These are phyloP conservation scores for Alternaria rosae DNA, from an alignment of 2,329 filamentous ascomycete genomes.

Conservation along the genomic window DNA sequence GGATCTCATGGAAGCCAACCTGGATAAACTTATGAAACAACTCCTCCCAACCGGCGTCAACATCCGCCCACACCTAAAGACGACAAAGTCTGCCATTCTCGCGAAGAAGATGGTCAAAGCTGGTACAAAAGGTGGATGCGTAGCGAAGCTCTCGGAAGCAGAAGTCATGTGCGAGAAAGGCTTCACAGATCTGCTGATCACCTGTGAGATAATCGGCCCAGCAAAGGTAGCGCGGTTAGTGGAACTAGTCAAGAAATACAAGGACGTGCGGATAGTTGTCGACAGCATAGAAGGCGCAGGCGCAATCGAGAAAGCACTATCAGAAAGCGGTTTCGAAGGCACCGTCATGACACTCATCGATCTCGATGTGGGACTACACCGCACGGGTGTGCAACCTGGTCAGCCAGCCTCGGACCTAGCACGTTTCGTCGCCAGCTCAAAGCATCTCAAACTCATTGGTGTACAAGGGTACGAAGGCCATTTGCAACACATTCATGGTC, in stretches of 20 bases:
- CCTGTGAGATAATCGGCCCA: slow-evolving; percentile 59
- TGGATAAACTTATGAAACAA: slow-evolving; percentile 55
- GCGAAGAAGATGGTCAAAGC: slow-evolving; percentile 55
- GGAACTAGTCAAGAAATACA: slow-evolving; percentile 53
- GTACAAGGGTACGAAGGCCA: slow-evolving; percentile 64
- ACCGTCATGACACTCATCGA: slow-evolving; percentile 56
- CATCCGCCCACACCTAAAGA: slow-evolving; percentile 63
- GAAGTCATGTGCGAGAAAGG: slow-evolving; percentile 52
- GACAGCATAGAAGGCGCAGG: slow-evolving; percentile 57
- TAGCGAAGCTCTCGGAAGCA: slow-evolving; percentile 59
- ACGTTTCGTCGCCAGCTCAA: slow-evolving; percentile 46
- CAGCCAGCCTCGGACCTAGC: slow-evolving; percentile 54
- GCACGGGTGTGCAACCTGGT: slow-evolving; percentile 57
- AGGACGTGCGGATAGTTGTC: slow-evolving; percentile 56
- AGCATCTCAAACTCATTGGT: slow-evolving; percentile 56
- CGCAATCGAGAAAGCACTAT: slow-evolving; percentile 56
- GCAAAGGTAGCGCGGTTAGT: slow-evolving; percentile 58
- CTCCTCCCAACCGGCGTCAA: slow-evolving; percentile 56
- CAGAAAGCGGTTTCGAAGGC: slow-evolving; percentile 45
- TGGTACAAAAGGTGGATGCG: slow-evolving; percentile 60
- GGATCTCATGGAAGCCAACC: slow-evolving; percentile 61
- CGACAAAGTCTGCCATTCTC: slow-evolving; percentile 59
- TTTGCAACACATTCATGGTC: slow-evolving; percentile 59
- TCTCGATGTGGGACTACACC: slow-evolving; percentile 60
- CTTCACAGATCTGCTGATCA: slow-evolving; percentile 61